Conservation (phyloP, 73 alveolate species). For the Paramecium caudatum region DNA sequence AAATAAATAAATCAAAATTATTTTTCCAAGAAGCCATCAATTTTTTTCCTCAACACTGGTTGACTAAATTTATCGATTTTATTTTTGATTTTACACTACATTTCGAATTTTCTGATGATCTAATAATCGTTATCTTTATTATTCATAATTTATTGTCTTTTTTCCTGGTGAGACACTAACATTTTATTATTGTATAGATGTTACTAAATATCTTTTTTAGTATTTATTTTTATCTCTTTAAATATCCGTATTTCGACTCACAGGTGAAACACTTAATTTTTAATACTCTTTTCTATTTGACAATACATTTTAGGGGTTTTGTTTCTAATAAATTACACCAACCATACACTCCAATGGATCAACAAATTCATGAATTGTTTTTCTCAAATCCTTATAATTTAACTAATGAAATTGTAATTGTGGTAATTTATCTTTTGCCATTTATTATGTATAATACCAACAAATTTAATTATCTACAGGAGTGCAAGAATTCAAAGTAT, state of each 20-base stretch:
- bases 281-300: neutral
- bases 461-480: slow-evolving; percentile 10
- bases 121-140: neutral
- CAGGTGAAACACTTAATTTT: slow-evolving; percentile 15
- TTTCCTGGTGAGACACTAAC: neutral
- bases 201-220: neutral
- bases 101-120: neutral
- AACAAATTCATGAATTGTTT: slow-evolving; percentile 14
- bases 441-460: slow-evolving; percentile 62
- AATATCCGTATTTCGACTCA: neutral
- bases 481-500: neutral
- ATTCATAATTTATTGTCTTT: neutral
- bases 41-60: neutral
- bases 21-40: neutral
- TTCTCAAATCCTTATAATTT: neutral
- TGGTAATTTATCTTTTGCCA: slow-evolving; percentile 55
- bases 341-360: slow-evolving; percentile 41
- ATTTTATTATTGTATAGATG: neutral
- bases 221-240: neutral
- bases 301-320: neutral
- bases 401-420: neutral
- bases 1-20: slow-evolving; percentile 4
- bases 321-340: neutral
- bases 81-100: neutral
- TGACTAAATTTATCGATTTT: neutral